phyloP scores from a whole-genome alignment of 2,329 filamentous ascomycete species.

The Fusarium heterosporum region DNA sequence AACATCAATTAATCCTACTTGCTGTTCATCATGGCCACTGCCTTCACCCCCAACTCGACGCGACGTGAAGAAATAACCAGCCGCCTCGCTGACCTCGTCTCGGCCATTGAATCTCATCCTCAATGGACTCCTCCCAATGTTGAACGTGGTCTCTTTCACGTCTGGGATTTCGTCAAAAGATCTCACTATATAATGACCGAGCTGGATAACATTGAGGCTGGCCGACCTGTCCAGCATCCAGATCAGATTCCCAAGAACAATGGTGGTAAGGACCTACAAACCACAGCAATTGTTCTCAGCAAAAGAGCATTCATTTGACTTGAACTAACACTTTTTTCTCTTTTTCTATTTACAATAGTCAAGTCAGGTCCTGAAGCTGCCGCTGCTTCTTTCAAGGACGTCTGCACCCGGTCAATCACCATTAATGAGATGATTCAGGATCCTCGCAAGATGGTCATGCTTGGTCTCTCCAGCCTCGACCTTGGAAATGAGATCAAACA shows the following conservation, averaged over 20 bases:
- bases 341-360: constrained; percentile 21
- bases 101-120: constrained; percentile 48
- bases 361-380: constrained; percentile 40
- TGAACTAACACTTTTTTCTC: background rate
- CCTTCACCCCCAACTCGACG: constrained; percentile 39
- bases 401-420: constrained; percentile 48
- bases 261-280: constrained; percentile 41
- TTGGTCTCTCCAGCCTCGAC: constrained; percentile 49
- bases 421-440: constrained; percentile 50
- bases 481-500: constrained; percentile 46
- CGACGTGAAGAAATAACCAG: constrained; percentile 45
- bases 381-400: constrained; percentile 47
- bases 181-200: constrained; percentile 57
- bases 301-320: background rate
- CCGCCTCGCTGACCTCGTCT: constrained; percentile 46
- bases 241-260: constrained; percentile 51
- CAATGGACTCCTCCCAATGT: constrained; percentile 45
- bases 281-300: background rate
- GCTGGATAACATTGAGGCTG: constrained; percentile 54
- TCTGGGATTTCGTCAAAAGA: constrained; percentile 58
- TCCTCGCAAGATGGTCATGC: constrained; percentile 48
- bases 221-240: constrained; percentile 50
- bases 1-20: background rate
- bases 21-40: constrained; percentile 29
- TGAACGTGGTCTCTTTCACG: constrained; percentile 51